Evolutionary conservation across 331 rosid genomes (phyloP), one percentile per base, ranked within the genome.

Genomic region (Dryas integrifolia): DNA sequence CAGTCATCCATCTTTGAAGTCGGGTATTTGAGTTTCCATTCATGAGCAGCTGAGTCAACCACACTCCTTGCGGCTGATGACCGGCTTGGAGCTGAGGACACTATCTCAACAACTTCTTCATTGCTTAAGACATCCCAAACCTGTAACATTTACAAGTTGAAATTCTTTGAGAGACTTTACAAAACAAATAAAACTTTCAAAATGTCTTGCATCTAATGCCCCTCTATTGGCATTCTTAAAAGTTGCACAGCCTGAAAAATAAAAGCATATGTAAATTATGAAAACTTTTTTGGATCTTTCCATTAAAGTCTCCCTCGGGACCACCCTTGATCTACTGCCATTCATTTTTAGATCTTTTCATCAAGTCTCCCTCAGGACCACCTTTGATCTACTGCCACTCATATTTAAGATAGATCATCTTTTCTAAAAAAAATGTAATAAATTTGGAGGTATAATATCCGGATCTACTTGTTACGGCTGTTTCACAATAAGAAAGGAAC

Each of bases 1-100:
- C 98, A 94, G 59, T 91, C 97, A 59, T 94, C 98, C 97, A 94
- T 89, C 86, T 86, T 95, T 1, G 98, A 95, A 62, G 96, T 95
- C 0, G 98, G 98, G 80, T 91, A 95, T 57, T 91, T 91, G n/a
- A 82, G 90, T 70, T 88, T 91, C 98, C 96, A 95, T 75, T 86
- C 96, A 2, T 87, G 85, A 12, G 93, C 98, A 0, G 97, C 98
- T 3, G 92, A 84, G 74, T 91, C 96, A 39, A 95, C 98, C 77
- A 95, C 72, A 72, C 60, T 76, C 75, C 88, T 81, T 0, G 98
- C 95, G 0, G 98, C 98, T 0, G 85, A 80, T 16, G 96, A 74
- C 52, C 97, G 86, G 24, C 73, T 75, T 9, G 96, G 88, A 50
- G 96, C 87, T 14, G 88, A 81, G 60, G 88, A 82, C 26, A 95